Base-by-base conservation (phyloP, 2,329 filamentous ascomycete species). In the Arthrobotrys sphaeroides region DNA sequence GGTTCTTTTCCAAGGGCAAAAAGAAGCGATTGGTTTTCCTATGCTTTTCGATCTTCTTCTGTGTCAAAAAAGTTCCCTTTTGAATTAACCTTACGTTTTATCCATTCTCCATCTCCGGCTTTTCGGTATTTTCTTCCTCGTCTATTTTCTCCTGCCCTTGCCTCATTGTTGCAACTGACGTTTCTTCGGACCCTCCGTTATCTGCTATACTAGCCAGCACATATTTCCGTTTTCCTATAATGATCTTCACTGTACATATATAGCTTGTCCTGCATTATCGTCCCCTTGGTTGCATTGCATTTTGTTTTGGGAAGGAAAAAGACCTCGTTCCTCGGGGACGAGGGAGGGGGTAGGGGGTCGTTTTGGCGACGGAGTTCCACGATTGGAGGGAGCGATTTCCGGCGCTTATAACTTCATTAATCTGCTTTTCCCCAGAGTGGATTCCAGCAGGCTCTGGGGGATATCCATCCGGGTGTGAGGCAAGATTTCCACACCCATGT, bases 191-290 rank as follows among this genome's bases (percentile, higher is more conserved):
- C 31, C 40, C 24, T 61, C 45, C 55, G 66, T 65, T 73, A 73
- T 64, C 60, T 38, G 31, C 31, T 24, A 38, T 55, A 55, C 51
- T 65, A 42, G 60, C 68, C 59, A 66, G 60, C 68, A 66, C 59
- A 73, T 49, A 40, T 43, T 38, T 42, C 68, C 33, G 31, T 53
- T 73, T 73, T 65, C 68, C 51, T 60, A 65, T 65, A 45, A 65
- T 51, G 60, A 73, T 73, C 59, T 66, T 73, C 68, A 45, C 51
- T 73, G 51, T 73, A 73, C 59, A 73, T 73, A 66, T 65, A 24
- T 53, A 42, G 9, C 16, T n/a, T 33, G 47, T 33, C 28, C 55
- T 42, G 24, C 43, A 43, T 59, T 40, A 36, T 53, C n/a, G n/a
- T 43, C 40, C 64, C 22, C 24, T 42, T 24, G 20, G 28, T 33